A percentile compares a stretch with the other conserved stretches of the same genome.
Evolutionary conservation across 768 basidiomycete species (phyloP).

Genomic region (Mycena alexandri): DNA sequence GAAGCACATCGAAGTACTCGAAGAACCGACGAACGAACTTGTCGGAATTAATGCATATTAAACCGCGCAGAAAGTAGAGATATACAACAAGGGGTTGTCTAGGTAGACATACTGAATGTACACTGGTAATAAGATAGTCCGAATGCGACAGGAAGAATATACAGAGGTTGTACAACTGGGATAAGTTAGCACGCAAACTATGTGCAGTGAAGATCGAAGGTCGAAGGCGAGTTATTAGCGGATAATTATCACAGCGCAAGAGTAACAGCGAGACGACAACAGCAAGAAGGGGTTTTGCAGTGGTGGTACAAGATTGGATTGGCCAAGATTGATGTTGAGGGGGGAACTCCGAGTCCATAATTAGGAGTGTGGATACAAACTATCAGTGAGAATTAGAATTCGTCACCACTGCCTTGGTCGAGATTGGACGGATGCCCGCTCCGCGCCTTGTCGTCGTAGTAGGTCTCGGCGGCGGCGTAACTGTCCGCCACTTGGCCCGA

Average conservation of each 20-base stretch:
- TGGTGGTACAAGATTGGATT: constrained; percentile 21
- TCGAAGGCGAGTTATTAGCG: neutral
- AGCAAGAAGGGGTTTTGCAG: constrained; percentile 8
- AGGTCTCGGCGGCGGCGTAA: constrained; percentile 7
- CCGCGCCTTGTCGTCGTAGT: constrained; percentile 27
- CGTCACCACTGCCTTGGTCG: constrained; percentile 32
- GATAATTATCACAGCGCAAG: neutral
- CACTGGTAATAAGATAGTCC: constrained; percentile 13
- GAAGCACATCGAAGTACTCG: neutral
- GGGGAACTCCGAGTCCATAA: constrained; percentile 30
- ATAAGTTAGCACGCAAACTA: constrained; percentile 28
- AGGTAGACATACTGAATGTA: constrained; percentile 10
- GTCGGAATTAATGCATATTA: constrained; percentile 13
- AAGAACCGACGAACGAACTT: constrained; percentile 1
- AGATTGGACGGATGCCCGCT: constrained; percentile 12
- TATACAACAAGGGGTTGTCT: constrained; percentile 21
- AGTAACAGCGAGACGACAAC: constrained; percentile 10
- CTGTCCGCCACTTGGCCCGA: constrained; percentile 15
- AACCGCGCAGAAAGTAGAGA: neutral
- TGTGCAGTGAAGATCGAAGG: constrained; percentile 17
- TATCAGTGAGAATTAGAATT: constrained; percentile 28
- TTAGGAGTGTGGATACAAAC: constrained; percentile 28
- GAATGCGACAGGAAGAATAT: constrained; percentile 15
- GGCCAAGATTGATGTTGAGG: constrained; percentile 11
- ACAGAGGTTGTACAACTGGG: constrained; percentile 27